Evolutionary conservation across 805 yeast genomes (phyloP), one percentile per base, ranked within the genome.

Genomic region (Candida dendrica): DNA sequence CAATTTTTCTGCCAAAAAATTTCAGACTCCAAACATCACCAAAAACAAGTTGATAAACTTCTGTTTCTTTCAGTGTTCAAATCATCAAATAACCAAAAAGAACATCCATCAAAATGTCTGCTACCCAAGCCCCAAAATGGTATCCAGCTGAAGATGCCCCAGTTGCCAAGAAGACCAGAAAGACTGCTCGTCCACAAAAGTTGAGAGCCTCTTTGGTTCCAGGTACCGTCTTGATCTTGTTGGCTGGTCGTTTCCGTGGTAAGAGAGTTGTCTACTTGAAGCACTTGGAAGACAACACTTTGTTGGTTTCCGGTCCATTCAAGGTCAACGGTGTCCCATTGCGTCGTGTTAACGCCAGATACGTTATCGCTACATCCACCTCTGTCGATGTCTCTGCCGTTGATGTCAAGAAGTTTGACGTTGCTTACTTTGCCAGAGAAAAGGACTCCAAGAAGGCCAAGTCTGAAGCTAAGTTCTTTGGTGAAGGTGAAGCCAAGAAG

Each of bases 181-280:
- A 89, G 84, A 68, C 90, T 62, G 76, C 77, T 63, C 87, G 89
- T 69, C 95, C 97, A 66, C 93, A 88, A 74, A 85, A 85, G 74
- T 80, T 93, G 72, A 89, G 98, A 74, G 79, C 95, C 64, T 84
- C 96, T 52, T 78, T 91, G 65, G 95, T 85, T 59, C 97, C 97
- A 73, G 98, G 98, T 71, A 85, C 97, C 66, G 97, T 91, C 59
- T 79, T 93, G 69, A 91, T 91, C 72, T 76, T 91, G 71, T 81
- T 91, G 69, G 97, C 98, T 64, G 98, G 98, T 70, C 88, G 96
- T 75, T 91, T 89, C 95, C 87, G 98, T 76, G 98, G 98, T 72
- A 93, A 91, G 87, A 90, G 98, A 78, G 98, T 93, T 63, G 98
- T 91, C 56, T 85, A 84, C 84, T 83, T 91, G 71, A 91, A 91